Evolutionary conservation across 2,329 filamentous ascomycete species (phyloP), one percentile per base, ranked within the genome.

Genomic region (Escovopsis weberi): DNA sequence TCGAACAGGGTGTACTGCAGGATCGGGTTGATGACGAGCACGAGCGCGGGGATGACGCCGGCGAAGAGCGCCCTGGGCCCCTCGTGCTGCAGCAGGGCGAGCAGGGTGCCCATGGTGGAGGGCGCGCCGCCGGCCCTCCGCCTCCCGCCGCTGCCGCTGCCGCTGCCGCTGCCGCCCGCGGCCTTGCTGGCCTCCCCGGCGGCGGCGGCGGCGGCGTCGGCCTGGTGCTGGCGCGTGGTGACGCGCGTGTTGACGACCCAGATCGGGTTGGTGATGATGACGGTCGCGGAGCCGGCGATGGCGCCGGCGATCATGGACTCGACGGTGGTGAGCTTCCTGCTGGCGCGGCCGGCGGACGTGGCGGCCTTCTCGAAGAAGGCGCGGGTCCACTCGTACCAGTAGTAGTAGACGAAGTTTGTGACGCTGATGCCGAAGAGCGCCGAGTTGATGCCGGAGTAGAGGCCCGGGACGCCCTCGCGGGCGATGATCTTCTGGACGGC

Each of bases 321-420:
- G 52, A 89, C 63, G 0, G 91, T 94, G 15, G 85, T 91, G 59
- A 98, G 80, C 60, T 87, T 88, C 65, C 78, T 82, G 48, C 75
- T 79, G 44, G 79, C 74, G 49, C 85, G 79, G 32, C 83, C 84
- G 43, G 83, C 70, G 54, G 77, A 80, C 45, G 72, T 61, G 38
- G 87, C 86, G 9, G 86, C 84, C 50, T 73, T 71, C 60, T 85
- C 86, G 67, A 96, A 95, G 59, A 82, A 82, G 40, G 82, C 74
- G 45, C 88, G 80, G 48, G 87, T 91, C 85, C 86, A 98, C 68
- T 98, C 91, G 65, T 96, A 98, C 89, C 85, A 98, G 72, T 96
- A 98, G 69, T 98, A 98, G 73, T 98, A 98, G 39, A 98, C 89
- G 60, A 98, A 98, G 70, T 98, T 98, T 55, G 91, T 98, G 53